Conservation (phyloP, 768 basidiomycete species). For the Lentinula boryana region DNA sequence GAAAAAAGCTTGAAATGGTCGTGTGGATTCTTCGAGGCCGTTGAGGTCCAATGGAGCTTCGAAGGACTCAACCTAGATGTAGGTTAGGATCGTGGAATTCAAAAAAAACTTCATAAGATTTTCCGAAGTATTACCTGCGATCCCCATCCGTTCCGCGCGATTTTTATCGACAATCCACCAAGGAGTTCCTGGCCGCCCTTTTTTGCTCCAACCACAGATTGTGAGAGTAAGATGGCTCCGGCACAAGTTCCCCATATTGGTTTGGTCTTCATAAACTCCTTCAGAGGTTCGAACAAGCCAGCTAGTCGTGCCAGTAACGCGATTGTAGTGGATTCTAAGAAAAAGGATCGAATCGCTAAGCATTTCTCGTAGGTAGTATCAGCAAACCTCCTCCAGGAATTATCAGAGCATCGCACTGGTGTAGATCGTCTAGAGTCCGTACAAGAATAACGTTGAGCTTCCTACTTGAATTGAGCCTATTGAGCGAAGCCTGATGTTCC, state of each 20-base stretch:
- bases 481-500: constrained; percentile 74
- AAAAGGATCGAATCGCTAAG: not conserved
- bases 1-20: constrained; percentile 78
- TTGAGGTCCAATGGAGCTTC: constrained; percentile 68
- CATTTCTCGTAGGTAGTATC: not conserved
- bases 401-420: constrained; percentile 74
- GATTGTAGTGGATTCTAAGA: constrained; percentile 87
- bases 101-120: not conserved
- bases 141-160: constrained; percentile 92
- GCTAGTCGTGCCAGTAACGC: constrained; percentile 66
- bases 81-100: not conserved
- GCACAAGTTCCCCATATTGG: constrained; percentile 97
- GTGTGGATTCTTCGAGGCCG: constrained; percentile 51
- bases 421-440: constrained; percentile 69
- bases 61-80: constrained; percentile 80
- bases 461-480: constrained; percentile 43
- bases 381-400: constrained; percentile 85
- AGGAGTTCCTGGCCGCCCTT: constrained; percentile 85
- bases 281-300: constrained; percentile 77
- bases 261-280: constrained; percentile 62
- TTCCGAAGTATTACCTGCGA: constrained; percentile 56
- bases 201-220: constrained; percentile 69
- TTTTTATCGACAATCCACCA: constrained; percentile 71
- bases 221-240: constrained; percentile 84
- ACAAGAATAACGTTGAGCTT: constrained; percentile 53